Evolutionary conservation across 2,329 filamentous ascomycete species (phyloP).

Genomic region (Penicillium polonicum): DNA sequence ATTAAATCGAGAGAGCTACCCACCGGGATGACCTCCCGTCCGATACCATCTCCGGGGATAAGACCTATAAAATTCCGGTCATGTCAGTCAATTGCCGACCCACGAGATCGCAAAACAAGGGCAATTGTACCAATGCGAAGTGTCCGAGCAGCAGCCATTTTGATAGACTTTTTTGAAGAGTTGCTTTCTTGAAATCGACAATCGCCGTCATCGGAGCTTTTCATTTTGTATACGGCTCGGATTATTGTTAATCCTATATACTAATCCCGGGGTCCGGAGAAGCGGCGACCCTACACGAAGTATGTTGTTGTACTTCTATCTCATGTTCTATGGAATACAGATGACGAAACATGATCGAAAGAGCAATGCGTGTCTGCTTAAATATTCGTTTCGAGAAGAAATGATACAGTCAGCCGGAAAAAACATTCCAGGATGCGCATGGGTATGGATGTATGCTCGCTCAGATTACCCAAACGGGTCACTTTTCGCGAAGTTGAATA

Average conservation of each 20-base stretch:
- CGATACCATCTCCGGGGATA: slow-evolving; percentile 97
- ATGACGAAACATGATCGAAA: background rate
- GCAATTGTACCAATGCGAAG: slow-evolving; percentile 63
- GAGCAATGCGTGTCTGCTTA: background rate
- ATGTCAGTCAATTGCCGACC: slow-evolving; percentile 14
- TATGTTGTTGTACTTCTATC: background rate
- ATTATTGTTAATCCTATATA: slow-evolving; percentile 22
- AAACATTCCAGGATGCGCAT: too few relatives aligned
- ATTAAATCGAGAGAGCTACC: slow-evolving; percentile 17
- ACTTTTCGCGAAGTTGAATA: slow-evolving; percentile 22
- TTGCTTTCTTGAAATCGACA: slow-evolving; percentile 20
- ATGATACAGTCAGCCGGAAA: background rate
- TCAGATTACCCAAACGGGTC: slow-evolving; percentile 6
- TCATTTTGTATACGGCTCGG: slow-evolving; percentile 25
- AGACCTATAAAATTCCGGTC: slow-evolving; percentile 61
- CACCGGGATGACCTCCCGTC: slow-evolving; percentile 93
- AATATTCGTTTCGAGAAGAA: background rate
- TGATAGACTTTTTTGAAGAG: slow-evolving; percentile 21
- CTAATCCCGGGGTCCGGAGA: slow-evolving; percentile 21
- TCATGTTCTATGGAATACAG: background rate
- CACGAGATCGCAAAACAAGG: background rate
- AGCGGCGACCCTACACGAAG: background rate
- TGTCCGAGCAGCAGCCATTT: slow-evolving; percentile 57
- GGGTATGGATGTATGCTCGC: background rate
- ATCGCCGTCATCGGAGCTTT: slow-evolving; percentile 35